Base-by-base conservation (phyloP, 805 yeast species). In the Blastobotrys robertii region DNA sequence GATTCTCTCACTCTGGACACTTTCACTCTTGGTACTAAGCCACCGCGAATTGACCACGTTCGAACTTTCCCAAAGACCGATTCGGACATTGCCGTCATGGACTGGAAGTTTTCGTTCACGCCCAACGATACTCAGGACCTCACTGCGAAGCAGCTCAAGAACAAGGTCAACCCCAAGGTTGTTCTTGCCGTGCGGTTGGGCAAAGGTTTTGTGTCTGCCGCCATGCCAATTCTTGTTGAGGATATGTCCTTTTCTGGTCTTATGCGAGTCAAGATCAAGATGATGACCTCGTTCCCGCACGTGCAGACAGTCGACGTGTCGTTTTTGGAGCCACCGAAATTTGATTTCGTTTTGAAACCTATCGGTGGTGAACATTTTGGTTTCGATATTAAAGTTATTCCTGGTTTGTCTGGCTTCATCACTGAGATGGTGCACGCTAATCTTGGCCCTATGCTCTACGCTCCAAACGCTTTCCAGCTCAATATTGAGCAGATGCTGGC, bases 21-120 rank as follows among this genome's bases (percentile, higher is more conserved):
- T 46, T 80, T 92, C 59, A 92, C 97, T 6, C 74, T 82, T 12
- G 99, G 99, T 49, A 81, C 95, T 4, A 92, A 92, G 65, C 95
- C 99, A 8, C 95, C 95, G 30, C 76, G 98, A 61, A 72, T 92
- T 47, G 97, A 92, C 58, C 71, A 72, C 49, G 97, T 90, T 13
- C 84, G 92, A 59, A 84, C 97, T 2, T 76, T 87, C 56, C 84
- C 81, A 39, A 84, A 90, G 49, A 90, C 97, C n/a, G 80, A 77
- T 28, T 83, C 82, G 48, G 96, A 90, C 57, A 81, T 92, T 41
- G 94, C 90, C 8, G 96, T 94, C 42, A 92, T 92, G 96, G 98
- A 92, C 64, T 90, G 97, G 97, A 82, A 79, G 34, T 74, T 83
- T 36, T 84, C 96, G 1, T 85, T 88, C 67, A 82, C 85, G 22